Evolutionary conservation across 2,329 filamentous ascomycete species (phyloP).

Genomic region (Elsinoe necatrix): DNA sequence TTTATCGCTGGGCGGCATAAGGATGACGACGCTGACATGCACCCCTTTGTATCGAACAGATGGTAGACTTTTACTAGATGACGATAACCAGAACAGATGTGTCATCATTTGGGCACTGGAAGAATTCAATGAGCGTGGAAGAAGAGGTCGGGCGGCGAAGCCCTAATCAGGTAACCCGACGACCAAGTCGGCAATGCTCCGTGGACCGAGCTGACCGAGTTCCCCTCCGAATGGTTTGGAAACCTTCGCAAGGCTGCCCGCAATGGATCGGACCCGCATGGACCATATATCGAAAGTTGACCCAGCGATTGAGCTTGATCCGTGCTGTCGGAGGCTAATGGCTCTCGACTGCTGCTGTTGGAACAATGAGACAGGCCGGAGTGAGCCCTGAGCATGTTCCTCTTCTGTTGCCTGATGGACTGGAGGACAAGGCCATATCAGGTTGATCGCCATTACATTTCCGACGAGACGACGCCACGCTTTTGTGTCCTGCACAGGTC

Average conservation of each 20-base stretch:
- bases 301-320: neutral
- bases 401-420: no score
- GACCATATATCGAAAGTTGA: neutral
- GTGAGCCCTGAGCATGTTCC: neutral
- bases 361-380: neutral
- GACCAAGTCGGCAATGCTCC: neutral
- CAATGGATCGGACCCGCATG: neutral
- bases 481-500: neutral
- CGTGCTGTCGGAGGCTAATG: neutral
- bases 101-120: no score
- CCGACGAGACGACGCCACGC: no score
- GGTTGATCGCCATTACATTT: neutral
- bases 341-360: neutral
- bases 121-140: no score
- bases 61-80: neutral
- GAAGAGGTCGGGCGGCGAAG: neutral
- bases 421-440: neutral
- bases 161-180: neutral
- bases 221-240: neutral
- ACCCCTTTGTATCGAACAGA: neutral
- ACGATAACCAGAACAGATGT: neutral
- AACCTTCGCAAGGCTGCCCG: slow-evolving; percentile 10
- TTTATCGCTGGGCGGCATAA: neutral
- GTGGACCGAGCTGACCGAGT: neutral
- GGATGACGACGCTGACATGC: slow-evolving; percentile 6